Conservation (phyloP, 2,329 filamentous ascomycete genomes). For the Talaromyces sp. region DNA sequence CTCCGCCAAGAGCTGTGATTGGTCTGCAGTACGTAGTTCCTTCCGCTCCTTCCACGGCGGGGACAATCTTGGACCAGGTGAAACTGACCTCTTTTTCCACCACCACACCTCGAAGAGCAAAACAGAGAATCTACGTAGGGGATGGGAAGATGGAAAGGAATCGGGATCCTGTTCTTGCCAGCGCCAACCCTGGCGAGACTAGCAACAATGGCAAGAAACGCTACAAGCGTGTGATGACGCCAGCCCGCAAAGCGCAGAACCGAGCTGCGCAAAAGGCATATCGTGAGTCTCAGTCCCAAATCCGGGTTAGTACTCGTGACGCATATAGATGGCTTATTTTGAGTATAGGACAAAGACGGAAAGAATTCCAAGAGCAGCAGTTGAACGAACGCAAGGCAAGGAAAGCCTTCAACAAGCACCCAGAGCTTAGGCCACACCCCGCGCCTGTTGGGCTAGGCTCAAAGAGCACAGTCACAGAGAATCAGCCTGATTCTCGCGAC, state of each 20-base stretch:
- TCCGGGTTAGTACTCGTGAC: neutral
- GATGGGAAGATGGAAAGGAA: neutral
- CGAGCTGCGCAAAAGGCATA: conserved; percentile 6
- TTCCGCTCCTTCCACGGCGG: neutral
- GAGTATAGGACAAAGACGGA: neutral
- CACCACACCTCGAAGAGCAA: neutral
- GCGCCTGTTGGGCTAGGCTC: neutral
- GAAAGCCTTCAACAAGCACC: neutral
- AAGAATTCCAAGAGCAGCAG: neutral
- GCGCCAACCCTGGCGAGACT: neutral
- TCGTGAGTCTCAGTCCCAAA: neutral
- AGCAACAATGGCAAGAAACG: neutral
- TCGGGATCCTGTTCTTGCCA: neutral
- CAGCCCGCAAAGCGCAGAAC: conserved; percentile 8
- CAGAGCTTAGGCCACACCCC: neutral
- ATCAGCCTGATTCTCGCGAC: neutral
- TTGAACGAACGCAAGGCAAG: neutral
- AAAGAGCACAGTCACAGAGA: neutral
- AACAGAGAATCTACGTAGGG: neutral
- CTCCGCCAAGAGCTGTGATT: neutral
- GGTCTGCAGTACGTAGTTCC: neutral
- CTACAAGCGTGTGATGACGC: conserved; percentile 4
- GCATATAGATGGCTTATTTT: neutral
- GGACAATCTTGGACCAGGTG: too few species aligned
- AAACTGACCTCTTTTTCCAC: neutral